Percentiles rank a stretch among this genome's conserved stretches.
These are phyloP conservation scores for Theobroma cacao DNA, from an alignment of 345 rosid genomes.

Conservation along the genomic window DNA sequence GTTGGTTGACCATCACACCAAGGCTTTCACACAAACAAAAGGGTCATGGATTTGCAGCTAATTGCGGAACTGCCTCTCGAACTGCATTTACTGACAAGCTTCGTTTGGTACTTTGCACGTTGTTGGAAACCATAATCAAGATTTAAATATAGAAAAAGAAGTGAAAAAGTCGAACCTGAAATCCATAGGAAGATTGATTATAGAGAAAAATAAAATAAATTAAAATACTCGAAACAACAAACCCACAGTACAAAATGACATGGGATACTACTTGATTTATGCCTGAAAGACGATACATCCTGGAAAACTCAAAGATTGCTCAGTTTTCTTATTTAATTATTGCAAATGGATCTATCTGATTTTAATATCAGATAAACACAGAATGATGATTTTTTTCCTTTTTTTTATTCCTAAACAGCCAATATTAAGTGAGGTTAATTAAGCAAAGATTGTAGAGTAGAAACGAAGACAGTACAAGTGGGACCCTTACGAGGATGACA, in stretches of 20 bases:
- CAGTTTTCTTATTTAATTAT: neutral
- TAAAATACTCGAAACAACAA: neutral
- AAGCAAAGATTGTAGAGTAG: neutral
- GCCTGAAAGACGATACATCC: too few relatives aligned
- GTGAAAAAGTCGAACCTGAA: too few relatives aligned
- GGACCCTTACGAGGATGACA: neutral
- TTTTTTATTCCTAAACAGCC: too few relatives aligned
- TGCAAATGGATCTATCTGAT: neutral
- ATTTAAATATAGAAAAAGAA: neutral
- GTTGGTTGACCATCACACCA: neutral
- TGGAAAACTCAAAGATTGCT: too few relatives aligned
- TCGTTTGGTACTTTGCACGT: neutral
- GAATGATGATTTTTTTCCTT: too few relatives aligned
- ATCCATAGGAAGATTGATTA: too few relatives aligned
- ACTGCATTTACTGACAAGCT: neutral
- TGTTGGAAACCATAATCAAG: neutral
- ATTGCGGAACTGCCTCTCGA: neutral
- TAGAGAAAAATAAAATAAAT: too few relatives aligned
- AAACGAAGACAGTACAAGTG: neutral
- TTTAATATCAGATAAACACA: too few relatives aligned
- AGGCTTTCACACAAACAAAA: neutral
- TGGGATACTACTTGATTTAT: too few relatives aligned
- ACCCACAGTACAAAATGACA: too few relatives aligned
- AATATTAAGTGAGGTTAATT: too few relatives aligned
- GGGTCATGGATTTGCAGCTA: neutral